A percentile compares a stretch with the other conserved stretches of the same genome.
Conservation (phyloP, 2,329 filamentous ascomycete genomes). For the Tolypocladium ovalisporum region DNA sequence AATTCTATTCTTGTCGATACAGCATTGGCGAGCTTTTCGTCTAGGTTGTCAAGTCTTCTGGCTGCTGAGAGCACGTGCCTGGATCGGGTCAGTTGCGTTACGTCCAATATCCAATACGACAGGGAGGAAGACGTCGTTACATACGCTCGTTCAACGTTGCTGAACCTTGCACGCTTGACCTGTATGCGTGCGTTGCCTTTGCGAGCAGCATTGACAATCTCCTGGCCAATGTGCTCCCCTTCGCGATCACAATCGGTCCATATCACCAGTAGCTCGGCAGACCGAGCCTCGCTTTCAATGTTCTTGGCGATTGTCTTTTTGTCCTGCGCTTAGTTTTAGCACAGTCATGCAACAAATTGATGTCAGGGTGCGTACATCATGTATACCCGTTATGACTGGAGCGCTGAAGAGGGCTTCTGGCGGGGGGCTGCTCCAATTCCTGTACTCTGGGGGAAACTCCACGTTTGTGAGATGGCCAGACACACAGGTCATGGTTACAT, state of each 20-base stretch:
- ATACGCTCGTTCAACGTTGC: conserved; percentile 86
- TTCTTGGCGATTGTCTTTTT: conserved; percentile 76
- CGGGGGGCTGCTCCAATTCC: conserved; percentile 70
- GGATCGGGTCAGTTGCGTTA: conserved; percentile 5
- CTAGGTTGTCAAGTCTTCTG: conserved; percentile 62
- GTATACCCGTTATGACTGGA: conserved; percentile 57
- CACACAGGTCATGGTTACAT: conserved; percentile 90
- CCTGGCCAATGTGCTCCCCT: conserved; percentile 89
- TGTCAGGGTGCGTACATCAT: conserved; percentile 36
- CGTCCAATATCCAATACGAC: too few species aligned
- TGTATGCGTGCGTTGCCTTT: conserved; percentile 64
- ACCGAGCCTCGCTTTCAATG: conserved; percentile 66
- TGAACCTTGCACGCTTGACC: conserved; percentile 82
- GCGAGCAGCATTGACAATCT: conserved; percentile 73
- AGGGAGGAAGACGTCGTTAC: conserved; percentile 14
- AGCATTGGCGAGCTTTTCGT: conserved; percentile 77
- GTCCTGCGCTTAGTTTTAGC: conserved; percentile 40
- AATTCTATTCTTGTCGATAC: conserved; percentile 85
- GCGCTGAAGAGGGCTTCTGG: conserved; percentile 75
- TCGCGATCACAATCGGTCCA: conserved; percentile 99
- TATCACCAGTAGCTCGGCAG: conserved; percentile 71
- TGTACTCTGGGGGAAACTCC: conserved; percentile 66
- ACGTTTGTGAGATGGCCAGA: conserved; percentile 74
- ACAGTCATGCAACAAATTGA: not conserved
- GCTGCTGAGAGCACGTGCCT: conserved; percentile 85